Evolutionary conservation across 257 asterid genomes (phyloP), one percentile per base, ranked within the genome.

Genomic region (Solanum chilense): DNA sequence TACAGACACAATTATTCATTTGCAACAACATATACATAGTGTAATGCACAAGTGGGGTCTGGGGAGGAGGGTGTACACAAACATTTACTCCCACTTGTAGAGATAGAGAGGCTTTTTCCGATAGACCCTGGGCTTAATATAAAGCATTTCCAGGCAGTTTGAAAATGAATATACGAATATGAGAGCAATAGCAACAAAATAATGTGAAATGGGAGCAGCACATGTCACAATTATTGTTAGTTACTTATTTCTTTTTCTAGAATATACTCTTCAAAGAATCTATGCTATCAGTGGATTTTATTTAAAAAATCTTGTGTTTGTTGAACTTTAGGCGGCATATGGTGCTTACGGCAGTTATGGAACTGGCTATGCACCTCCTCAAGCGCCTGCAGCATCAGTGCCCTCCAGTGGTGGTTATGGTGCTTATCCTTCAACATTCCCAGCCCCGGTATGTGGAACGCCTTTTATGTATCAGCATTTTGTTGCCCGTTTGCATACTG

Each of bases 321-420:
- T 44, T 78, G 84, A 45, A 78, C 42, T 86, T 4, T 91, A 95
- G 99, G 94, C 98, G 85, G 91, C 97, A 21, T 94, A 94, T 85
- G 88, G 94, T 85, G 91, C 95, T 16, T 94, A 97, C 68, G 95
- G 98, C 47, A 86, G 90, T 88, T 97, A 97, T 37, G 97, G 95
- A 49, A 83, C 94, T 49, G 87, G 92, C 88, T 97, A 95, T 91
- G 73, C 93, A 0, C 97, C 92, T 27, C 91, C 96, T 33, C 99
- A 95, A 90, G 88, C 88, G 31, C 96, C 97, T 75, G 95, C 97
- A 41, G 95, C 97, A 52, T 87, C 98, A 13, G 96, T 90, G 31
- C 95, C 99, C 49, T 98, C 93, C 81, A 90, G 90, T 90, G 94
- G 96, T 42, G 92, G 96, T n/a, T 95, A 91, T 88, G 99, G 98